phyloP scores from a whole-genome alignment of 2,329 filamentous ascomycete genomes.

The Neopestalotiopsis rosae region DNA sequence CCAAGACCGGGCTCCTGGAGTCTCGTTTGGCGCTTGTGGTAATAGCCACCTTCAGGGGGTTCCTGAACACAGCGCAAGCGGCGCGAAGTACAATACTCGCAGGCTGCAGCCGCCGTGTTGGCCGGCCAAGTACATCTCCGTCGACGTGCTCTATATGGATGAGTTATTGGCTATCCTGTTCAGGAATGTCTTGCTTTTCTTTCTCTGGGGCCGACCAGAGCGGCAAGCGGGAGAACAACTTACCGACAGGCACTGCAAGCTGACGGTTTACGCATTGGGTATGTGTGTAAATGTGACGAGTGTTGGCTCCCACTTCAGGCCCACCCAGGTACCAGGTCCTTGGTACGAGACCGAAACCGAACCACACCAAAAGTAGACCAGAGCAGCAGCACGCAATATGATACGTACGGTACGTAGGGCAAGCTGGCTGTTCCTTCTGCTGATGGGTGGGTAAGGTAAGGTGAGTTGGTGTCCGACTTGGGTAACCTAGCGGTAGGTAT shows the following conservation, averaged over 20 bases:
- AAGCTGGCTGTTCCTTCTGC: too few species aligned
- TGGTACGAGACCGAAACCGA: neutral
- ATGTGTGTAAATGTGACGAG: neutral
- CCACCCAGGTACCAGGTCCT: conserved; percentile 4
- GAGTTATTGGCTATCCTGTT: neutral
- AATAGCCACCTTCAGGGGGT: conserved; percentile 20
- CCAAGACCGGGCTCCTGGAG: conserved; percentile 6
- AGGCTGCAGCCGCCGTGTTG: neutral
- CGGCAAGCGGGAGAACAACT: neutral
- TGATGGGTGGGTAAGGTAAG: neutral
- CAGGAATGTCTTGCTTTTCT: neutral
- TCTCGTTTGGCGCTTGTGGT: conserved; percentile 15
- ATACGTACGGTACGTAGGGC: neutral
- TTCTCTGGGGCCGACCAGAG: neutral
- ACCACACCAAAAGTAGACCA: neutral
- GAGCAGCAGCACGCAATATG: neutral
- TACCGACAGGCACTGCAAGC: conserved; percentile 20
- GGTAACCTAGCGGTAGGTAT: neutral
- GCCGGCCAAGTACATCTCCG: conserved; percentile 16
- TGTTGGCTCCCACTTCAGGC: neutral
- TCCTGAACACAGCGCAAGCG: conserved; percentile 18
- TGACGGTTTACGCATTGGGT: conserved; percentile 19
- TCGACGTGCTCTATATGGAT: conserved; percentile 14
- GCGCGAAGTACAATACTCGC: conserved; percentile 20
- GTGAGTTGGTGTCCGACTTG: neutral